Base-by-base conservation (phyloP, 1,284 basidiomycete species). In the Marasmius tenuissimus region DNA sequence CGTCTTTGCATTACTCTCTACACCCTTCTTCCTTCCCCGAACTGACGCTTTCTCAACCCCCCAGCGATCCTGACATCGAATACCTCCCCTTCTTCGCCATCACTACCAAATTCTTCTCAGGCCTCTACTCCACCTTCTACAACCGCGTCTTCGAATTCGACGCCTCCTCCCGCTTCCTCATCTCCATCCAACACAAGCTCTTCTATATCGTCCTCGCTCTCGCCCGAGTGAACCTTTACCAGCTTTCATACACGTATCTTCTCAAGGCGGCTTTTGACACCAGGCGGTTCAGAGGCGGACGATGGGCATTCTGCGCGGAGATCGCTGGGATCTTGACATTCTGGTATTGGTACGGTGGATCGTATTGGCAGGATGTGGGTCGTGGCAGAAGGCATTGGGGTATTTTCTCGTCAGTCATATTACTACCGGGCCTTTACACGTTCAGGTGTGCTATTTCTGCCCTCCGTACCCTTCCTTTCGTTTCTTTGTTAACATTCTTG, bases 51-150 rank as follows among this genome's bases (percentile, higher is more conserved):
- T 4, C 10, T n/a, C 20, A 58, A 57, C 68, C 45, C 33, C n/a
- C 18, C 69, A 96, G 97, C 75, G 96, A 98, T 73, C 94, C 94
- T 1, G 96, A 96, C 71, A 96, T 96, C 65, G 89, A 97, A 76
- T 96, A 99, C 75, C 82, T 99, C 53, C 97, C 97, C 22, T 98
- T 99, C 81, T 92, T 99, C 70, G 97, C 96, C 64, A 94, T 98
- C 69, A 92, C 93, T 4, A 88, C 93, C 8, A 84, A 84, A 40
- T 99, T 98, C 78, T 88, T 97, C 72, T 80, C 83, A 51, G 89
- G 86, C 22, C 77, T 98, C 1, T 97, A 93, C 85, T 97, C 94
- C 3, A 94, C 96, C 0, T 99, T 98, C 78, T 97, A 99, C 82
- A 92, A 94, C 69, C 91, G 94, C 58, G 84, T 89, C 63, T 88